Evolutionary conservation across 495 filamentous ascomycete species (phyloP).

Genomic region (Penicillium pancosmium): DNA sequence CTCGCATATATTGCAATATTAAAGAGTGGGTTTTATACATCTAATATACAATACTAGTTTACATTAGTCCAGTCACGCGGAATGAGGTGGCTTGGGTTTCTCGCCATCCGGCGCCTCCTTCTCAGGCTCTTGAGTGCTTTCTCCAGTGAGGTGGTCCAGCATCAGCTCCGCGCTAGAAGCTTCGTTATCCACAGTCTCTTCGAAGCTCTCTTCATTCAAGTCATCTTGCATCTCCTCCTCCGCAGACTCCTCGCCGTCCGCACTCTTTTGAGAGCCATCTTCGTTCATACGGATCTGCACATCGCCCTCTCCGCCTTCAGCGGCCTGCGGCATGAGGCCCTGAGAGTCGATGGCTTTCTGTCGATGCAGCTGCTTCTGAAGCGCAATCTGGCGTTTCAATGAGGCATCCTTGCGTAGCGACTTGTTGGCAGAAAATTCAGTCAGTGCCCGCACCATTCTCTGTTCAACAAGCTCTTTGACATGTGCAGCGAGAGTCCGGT

Average conservation of each 20-base stretch:
- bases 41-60: constrained; percentile 25
- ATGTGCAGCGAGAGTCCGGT: constrained; percentile 75
- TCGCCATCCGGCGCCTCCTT: not conserved
- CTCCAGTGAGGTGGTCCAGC: not conserved
- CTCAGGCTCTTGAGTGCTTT: not conserved
- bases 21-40: constrained; percentile 15
- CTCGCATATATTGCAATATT: not conserved
- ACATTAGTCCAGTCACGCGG: not conserved
- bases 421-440: constrained; percentile 55
- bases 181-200: not conserved
- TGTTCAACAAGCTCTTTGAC: constrained; percentile 79
- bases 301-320: constrained; percentile 17
- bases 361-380: constrained; percentile 42
- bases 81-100: not conserved
- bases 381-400: constrained; percentile 42
- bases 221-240: constrained; percentile 4
- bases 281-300: constrained; percentile 17
- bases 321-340: not conserved
- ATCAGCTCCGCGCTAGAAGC: not conserved
- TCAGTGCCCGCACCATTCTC: constrained; percentile 70
- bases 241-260: not conserved
- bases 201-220: not conserved
- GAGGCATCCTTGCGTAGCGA: constrained; percentile 47
- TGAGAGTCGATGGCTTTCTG: constrained; percentile 29
- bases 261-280: constrained; percentile 7